Evolutionary conservation across 306 rosid genomes (phyloP).

Genomic region (Lablab purpureus): DNA sequence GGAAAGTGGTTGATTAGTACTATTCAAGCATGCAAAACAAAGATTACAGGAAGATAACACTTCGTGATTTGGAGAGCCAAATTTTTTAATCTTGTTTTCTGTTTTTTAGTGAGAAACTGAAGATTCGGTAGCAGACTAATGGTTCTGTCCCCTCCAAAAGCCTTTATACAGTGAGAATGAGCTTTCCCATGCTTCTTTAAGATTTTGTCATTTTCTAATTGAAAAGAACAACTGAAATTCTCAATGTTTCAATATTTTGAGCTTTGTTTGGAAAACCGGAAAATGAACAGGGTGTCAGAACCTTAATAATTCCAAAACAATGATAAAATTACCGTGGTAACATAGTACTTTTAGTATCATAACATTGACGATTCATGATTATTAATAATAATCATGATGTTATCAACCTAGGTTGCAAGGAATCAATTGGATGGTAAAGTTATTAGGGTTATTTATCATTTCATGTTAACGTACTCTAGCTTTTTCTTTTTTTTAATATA

Average conservation of each 20-base stretch:
- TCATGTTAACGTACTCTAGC: not conserved
- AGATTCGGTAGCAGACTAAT: conserved; percentile 73
- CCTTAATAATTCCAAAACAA: conserved; percentile 47
- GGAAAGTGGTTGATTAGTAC: conserved; percentile 59
- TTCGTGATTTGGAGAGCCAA: conserved; percentile 53
- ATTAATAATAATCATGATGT: conserved; percentile 40
- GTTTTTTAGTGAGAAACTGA: conserved; percentile 68
- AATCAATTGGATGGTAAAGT: not conserved
- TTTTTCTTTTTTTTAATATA: not conserved
- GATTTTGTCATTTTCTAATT: conserved; percentile 77
- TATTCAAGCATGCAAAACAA: conserved; percentile 63
- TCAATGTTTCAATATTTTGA: conserved; percentile 45
- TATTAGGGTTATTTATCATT: not conserved
- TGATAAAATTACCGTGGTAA: conserved; percentile 43
- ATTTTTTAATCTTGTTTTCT: conserved; percentile 49
- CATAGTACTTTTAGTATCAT: conserved; percentile 14
- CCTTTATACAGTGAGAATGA: conserved; percentile 78
- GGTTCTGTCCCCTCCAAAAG: conserved; percentile 65
- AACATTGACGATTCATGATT: conserved; percentile 16
- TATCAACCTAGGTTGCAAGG: conserved; percentile 31
- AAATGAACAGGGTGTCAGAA: conserved; percentile 45
- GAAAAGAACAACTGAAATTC: conserved; percentile 57
- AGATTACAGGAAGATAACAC: conserved; percentile 55
- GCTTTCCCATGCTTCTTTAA: conserved; percentile 70
- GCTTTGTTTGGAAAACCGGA: conserved; percentile 30